Conservation (phyloP, 805 yeast genomes). For the Alloascoidea hylecoeti region DNA sequence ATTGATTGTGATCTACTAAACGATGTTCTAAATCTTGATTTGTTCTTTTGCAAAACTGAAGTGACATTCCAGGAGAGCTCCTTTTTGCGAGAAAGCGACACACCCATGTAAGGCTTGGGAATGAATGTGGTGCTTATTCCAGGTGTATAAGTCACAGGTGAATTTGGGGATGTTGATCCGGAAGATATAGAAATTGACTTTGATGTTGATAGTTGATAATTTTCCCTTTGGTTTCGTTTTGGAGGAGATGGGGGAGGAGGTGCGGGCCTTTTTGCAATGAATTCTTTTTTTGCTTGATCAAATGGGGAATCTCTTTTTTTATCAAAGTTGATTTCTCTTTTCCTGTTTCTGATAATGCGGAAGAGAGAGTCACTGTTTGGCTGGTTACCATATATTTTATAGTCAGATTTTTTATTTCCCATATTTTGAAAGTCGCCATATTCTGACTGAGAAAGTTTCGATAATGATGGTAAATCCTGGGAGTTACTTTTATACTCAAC, state of each 20-base stretch:
- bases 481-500: not conserved
- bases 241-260: slow-evolving; percentile 52
- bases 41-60: not conserved
- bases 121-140: too few species aligned
- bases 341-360: slow-evolving; percentile 32
- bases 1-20: not conserved
- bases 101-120: too few species aligned
- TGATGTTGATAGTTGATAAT: too few species aligned
- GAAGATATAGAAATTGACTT: too few species aligned
- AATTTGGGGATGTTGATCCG: too few species aligned
- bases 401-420: not conserved
- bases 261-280: slow-evolving; percentile 50
- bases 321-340: slow-evolving; percentile 56
- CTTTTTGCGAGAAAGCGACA: too few species aligned
- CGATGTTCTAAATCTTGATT: not conserved
- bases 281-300: slow-evolving; percentile 11
- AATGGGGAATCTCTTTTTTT: slow-evolving; percentile 58
- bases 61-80: not conserved
- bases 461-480: too few species aligned
- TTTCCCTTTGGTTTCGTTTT: too few species aligned
- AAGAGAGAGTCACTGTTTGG: slow-evolving; percentile 26
- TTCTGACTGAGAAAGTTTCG: not conserved
- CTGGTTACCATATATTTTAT: not conserved
- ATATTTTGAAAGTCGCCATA: not conserved
- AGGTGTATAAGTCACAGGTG: too few species aligned